A percentile compares a stretch with the other conserved stretches of the same genome.
phyloP scores from a whole-genome alignment of 2,329 filamentous ascomycete genomes.

The Epichloe baconii region DNA sequence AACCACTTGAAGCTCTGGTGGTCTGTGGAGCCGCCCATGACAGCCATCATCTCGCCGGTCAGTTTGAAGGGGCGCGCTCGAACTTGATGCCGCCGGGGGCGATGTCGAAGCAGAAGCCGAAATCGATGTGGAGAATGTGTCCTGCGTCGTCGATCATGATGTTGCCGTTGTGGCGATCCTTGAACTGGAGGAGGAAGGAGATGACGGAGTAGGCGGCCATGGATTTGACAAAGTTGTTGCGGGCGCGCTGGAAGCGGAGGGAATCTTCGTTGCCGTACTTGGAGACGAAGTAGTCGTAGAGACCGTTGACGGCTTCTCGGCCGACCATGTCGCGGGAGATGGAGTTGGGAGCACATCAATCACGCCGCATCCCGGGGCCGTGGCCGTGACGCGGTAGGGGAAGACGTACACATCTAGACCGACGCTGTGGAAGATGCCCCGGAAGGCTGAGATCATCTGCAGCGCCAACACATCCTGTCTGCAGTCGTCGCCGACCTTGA shows the following conservation, averaged over 20 bases:
- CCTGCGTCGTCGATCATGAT: slow-evolving; percentile 98
- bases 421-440: slow-evolving; percentile 89
- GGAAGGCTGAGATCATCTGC: slow-evolving; percentile 96
- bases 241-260: slow-evolving; percentile 84
- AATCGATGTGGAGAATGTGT: slow-evolving; percentile 97
- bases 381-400: slow-evolving; percentile 93
- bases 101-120: slow-evolving; percentile 99
- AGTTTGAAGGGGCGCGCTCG: slow-evolving; percentile 96
- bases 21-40: slow-evolving; percentile 81
- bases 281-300: slow-evolving; percentile 96
- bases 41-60: slow-evolving; percentile 94
- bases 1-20: slow-evolving; percentile 92
- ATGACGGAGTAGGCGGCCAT: slow-evolving; percentile 99
- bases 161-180: slow-evolving; percentile 97
- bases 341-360: slow-evolving; percentile 95
- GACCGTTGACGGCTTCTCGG: slow-evolving; percentile 90
- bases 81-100: slow-evolving; percentile 95
- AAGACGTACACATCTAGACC: slow-evolving; percentile 95
- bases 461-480: slow-evolving; percentile 92
- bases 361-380: slow-evolving; percentile 91
- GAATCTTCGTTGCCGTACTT: slow-evolving; percentile 97
- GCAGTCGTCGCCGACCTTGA: slow-evolving; percentile 98
- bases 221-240: slow-evolving; percentile 95
- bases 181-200: slow-evolving; percentile 94
- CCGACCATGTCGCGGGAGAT: slow-evolving; percentile 98